Conservation (phyloP, 805 yeast genomes). For the Sugiyamaella smithiae region DNA sequence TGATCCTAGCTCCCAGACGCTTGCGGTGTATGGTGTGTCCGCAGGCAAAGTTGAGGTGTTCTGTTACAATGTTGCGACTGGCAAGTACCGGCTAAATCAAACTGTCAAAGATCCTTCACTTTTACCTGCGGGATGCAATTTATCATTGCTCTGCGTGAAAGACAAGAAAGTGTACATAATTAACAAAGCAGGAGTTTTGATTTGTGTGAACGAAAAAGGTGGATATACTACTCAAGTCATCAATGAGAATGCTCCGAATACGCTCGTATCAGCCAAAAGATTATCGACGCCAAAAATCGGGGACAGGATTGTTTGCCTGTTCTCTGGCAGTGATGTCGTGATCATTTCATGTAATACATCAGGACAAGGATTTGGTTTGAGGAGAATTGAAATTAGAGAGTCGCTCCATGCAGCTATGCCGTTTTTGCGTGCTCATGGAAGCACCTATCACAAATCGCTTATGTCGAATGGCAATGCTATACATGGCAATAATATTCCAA, state of each 20-base stretch:
- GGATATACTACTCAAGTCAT: neutral
- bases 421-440: neutral
- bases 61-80: neutral
- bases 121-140: neutral
- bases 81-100: neutral
- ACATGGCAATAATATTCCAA: constrained; percentile 11
- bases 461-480: neutral
- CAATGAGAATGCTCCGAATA: neutral
- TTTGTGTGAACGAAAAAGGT: neutral
- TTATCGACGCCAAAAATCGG: constrained; percentile 69
- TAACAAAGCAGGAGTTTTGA: constrained; percentile 1
- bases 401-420: neutral
- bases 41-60: neutral
- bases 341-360: constrained; percentile 50
- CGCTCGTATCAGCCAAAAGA: constrained; percentile 42
- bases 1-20: neutral
- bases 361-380: neutral
- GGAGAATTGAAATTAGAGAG: neutral
- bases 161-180: neutral
- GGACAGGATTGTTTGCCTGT: constrained; percentile 62
- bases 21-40: neutral
- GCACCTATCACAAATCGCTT: neutral
- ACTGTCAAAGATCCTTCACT: neutral
- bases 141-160: neutral
- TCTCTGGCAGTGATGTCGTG: constrained; percentile 49